Evolutionary conservation across 768 basidiomycete genomes (phyloP).

Genomic region (Kwoniella botswanensis): DNA sequence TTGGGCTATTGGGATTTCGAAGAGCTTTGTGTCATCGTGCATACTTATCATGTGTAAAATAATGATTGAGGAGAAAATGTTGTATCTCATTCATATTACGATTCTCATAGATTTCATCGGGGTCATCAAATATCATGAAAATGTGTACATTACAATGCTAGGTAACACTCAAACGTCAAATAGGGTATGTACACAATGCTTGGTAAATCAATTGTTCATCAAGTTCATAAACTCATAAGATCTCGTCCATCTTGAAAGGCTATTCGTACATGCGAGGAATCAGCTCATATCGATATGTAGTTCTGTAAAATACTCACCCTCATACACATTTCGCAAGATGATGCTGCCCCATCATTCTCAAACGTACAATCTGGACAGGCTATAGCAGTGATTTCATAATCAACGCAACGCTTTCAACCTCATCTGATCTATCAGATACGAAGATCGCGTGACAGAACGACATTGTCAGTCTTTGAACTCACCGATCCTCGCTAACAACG

Average conservation of each 20-base stretch:
- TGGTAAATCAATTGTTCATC: neutral
- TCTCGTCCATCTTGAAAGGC: neutral
- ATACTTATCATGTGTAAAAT: too few relatives aligned
- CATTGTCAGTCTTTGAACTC: neutral
- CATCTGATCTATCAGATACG: too few relatives aligned
- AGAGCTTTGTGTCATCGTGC: too few relatives aligned
- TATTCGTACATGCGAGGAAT: neutral
- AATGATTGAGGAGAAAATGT: too few relatives aligned
- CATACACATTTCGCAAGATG: conserved; percentile 43
- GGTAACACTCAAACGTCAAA: neutral
- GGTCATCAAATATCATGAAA: too few relatives aligned
- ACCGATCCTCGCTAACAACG: conserved; percentile 22
- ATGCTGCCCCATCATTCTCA: conserved; percentile 48
- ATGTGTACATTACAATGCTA: neutral
- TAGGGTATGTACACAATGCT: conserved; percentile 10
- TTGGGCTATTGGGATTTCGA: too few relatives aligned
- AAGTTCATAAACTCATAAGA: neutral
- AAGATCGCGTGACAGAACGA: neutral
- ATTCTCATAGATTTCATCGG: too few relatives aligned
- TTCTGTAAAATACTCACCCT: conserved; percentile 2
- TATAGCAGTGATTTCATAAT: neutral
- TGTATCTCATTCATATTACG: too few relatives aligned
- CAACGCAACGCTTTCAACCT: neutral
- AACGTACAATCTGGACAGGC: conserved; percentile 19
- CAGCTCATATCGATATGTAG: neutral